phyloP scores from a whole-genome alignment of 345 rosid genomes.

The Carallia pectinifolia region DNA sequence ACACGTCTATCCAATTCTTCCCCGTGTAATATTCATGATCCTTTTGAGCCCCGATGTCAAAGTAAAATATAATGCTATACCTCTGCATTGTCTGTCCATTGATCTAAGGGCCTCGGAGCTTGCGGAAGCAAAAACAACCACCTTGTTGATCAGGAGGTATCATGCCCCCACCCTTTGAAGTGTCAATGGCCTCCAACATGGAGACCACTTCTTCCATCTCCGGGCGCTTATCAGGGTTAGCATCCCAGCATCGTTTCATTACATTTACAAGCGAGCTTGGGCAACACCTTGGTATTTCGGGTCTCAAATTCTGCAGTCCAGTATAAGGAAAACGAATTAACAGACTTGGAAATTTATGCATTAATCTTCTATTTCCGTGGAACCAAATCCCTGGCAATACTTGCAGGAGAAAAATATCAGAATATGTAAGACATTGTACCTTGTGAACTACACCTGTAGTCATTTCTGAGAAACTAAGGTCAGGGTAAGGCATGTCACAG shows the following conservation, averaged over 20 bases:
- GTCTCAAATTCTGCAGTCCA: constrained; percentile 73
- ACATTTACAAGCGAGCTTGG: constrained; percentile 83
- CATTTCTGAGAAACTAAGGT: constrained; percentile 92
- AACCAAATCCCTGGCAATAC: background rate
- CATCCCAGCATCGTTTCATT: constrained; percentile 98
- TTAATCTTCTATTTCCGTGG: background rate
- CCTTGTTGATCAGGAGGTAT: constrained; percentile 80
- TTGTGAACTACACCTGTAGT: constrained; percentile 96
- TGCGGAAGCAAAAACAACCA: constrained; percentile 80
- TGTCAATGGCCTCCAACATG: constrained; percentile 83
- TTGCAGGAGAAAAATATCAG: background rate
- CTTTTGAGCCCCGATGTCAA: constrained; percentile 7
- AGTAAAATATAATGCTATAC: constrained; percentile 10
- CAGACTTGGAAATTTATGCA: background rate
- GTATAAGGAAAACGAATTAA: constrained; percentile 1
- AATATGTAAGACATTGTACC: constrained; percentile 35
- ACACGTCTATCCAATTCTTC: constrained; percentile 15
- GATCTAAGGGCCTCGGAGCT: constrained; percentile 67
- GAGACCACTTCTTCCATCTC: constrained; percentile 93
- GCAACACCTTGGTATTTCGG: constrained; percentile 97
- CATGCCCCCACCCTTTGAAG: constrained; percentile 96
- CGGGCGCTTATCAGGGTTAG: constrained; percentile 86
- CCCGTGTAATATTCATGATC: constrained; percentile 4
- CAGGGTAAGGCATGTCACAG: constrained; percentile 98
- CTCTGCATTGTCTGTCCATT: constrained; percentile 8